Percentiles rank a stretch among this genome's conserved stretches.
phyloP scores from a whole-genome alignment of 2,329 filamentous ascomycete species.

The Daldinia eschscholtzii region DNA sequence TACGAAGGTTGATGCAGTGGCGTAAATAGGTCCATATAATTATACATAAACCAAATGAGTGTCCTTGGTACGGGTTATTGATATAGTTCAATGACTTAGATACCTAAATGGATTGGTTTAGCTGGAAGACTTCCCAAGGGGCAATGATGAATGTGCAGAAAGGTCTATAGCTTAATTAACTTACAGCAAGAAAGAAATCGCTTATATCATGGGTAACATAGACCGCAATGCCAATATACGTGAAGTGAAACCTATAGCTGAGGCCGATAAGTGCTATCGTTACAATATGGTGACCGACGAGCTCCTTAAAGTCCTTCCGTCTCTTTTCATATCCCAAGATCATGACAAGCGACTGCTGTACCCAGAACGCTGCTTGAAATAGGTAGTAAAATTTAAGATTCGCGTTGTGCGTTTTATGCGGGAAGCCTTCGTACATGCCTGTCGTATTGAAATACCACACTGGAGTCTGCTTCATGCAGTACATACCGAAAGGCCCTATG shows the following conservation, averaged over 20 bases:
- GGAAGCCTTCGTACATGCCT: conserved; percentile 79
- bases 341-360: conserved; percentile 78
- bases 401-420: conserved; percentile 73
- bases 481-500: conserved; percentile 76
- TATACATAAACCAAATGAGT: conserved; percentile 76
- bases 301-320: conserved; percentile 79
- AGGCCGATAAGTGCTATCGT: conserved; percentile 75
- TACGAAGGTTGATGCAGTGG: conserved; percentile 74
- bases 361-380: conserved; percentile 80
- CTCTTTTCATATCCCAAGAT: conserved; percentile 77
- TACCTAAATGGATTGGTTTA: conserved; percentile 46
- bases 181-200: conserved; percentile 77
- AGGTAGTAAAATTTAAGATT: conserved; percentile 81
- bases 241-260: conserved; percentile 82
- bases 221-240: conserved; percentile 78
- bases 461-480: conserved; percentile 76
- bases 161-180: conserved; percentile 9
- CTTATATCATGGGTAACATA: conserved; percentile 82
- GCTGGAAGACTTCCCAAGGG: neutral
- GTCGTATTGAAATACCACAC: conserved; percentile 82
- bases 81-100: conserved; percentile 81
- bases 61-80: conserved; percentile 70
- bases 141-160: neutral
- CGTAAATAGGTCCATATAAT: conserved; percentile 77
- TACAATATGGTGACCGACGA: conserved; percentile 79